Evolutionary conservation across 2,329 filamentous ascomycete species (phyloP), one percentile per base, ranked within the genome.

Genomic region (Fusarium hainanense): DNA sequence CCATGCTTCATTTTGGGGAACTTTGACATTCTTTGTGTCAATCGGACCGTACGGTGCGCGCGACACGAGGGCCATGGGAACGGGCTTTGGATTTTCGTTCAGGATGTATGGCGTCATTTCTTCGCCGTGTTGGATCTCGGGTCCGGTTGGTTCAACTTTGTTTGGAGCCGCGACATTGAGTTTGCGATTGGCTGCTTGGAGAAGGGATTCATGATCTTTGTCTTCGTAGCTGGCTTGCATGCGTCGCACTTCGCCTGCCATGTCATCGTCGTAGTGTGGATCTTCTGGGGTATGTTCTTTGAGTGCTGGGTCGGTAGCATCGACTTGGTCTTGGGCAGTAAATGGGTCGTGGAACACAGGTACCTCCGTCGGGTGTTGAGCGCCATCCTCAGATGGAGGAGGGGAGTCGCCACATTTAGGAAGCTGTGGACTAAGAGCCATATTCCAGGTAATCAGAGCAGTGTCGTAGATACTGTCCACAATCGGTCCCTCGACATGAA

Each of bases 1-100:
- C 87, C 90, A 94, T 0, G 89, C 90, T 51, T 89, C 90, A 72
- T 95, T 94, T 72, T 95, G 92, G 0, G 92, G 92, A 4, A 89
- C 90, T 50, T 85, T 82, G 4, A 89, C 81, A 20, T 85, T 88
- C 20, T 83, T 81, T 58, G 90, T 87, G 70, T 88, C 91, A 2
- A 88, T 85, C 0, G 85, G 82, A 2, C 91, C 91, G 75, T 89
- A 91, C 0, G 92, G 90, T 21, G 87, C 84, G 4, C 92, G 86
- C 68, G 89, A 91, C 1, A 93, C 90, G 50, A 94, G 81, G 2
- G 91, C 92, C 68, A 94, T 92, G 0, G 92, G 90, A 18, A 93
- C 87, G 0, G 87, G 83, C 23, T 88, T 82, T 0, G 87, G 79
- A 1, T 48, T 28, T 0, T 74, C 46, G 0, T 75, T 79, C 5